These are phyloP conservation scores for Fusarium oligoseptatum DNA, from an alignment of 2,329 filamentous ascomycete species.

Conservation along the genomic window DNA sequence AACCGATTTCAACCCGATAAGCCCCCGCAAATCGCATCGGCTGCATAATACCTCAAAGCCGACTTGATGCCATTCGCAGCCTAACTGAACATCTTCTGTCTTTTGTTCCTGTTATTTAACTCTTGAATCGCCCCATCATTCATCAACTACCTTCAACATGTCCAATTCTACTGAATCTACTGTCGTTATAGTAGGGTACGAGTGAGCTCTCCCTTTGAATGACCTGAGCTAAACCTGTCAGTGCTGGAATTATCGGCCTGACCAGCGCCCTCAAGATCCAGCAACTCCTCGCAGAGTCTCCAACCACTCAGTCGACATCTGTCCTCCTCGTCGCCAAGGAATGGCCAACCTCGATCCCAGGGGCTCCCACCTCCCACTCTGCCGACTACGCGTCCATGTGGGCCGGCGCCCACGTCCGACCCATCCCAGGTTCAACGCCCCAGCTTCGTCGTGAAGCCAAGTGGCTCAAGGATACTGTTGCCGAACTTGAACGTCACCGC, in stretches of 20 bases:
- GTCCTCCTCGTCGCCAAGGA: slow-evolving; percentile 50
- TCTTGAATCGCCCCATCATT: no score
- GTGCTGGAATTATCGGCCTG: slow-evolving; percentile 67
- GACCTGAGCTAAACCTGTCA: slow-evolving; percentile 40
- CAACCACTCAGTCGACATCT: neutral
- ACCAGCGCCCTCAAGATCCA: slow-evolving; percentile 63
- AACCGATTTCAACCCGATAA: slow-evolving; percentile 2
- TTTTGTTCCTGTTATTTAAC: neutral
- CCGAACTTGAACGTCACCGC: slow-evolving; percentile 42
- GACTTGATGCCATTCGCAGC: slow-evolving; percentile 1
- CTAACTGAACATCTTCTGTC: neutral
- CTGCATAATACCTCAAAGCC: neutral
- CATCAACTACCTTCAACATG: slow-evolving; percentile 11
- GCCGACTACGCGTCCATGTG: slow-evolving; percentile 68
- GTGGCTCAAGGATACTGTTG: slow-evolving; percentile 49
- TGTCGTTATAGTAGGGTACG: slow-evolving; percentile 49
- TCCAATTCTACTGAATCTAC: slow-evolving; percentile 20
- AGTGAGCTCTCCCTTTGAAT: accelerated
- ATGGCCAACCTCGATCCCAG: slow-evolving; percentile 53
- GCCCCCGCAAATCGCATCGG: slow-evolving; percentile 2
- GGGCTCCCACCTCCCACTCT: slow-evolving; percentile 47
- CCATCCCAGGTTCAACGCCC: slow-evolving; percentile 56
- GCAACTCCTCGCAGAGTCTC: slow-evolving; percentile 21
- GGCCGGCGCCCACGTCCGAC: slow-evolving; percentile 69
- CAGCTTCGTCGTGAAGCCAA: slow-evolving; percentile 50